Conservation (phyloP, 148 eudicot genomes). For the Heliosperma pusillum region DNA sequence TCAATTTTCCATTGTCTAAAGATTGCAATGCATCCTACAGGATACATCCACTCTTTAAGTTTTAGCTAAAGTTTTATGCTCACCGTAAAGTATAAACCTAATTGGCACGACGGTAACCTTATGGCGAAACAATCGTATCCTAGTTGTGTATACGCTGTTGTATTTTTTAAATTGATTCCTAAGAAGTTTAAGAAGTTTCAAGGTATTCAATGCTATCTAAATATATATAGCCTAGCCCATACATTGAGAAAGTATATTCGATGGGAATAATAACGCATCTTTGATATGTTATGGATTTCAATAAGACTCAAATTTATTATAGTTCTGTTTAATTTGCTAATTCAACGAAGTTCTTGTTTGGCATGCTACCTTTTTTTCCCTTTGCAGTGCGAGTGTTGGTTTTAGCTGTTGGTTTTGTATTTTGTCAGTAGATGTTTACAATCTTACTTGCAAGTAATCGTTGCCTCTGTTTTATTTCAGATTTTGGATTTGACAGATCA, state of each 20-base stretch:
- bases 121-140: background rate
- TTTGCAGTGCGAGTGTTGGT: background rate
- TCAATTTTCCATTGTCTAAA: background rate
- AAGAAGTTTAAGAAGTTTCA: background rate
- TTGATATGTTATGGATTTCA: background rate
- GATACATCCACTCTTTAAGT: background rate
- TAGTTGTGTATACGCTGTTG: background rate
- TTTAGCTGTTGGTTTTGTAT: background rate
- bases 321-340: slow-evolving; percentile 1
- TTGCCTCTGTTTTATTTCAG: slow-evolving; percentile 38
- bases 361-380: background rate
- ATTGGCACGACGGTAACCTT: background rate
- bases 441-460: slow-evolving; percentile 1
- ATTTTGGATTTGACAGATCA: slow-evolving; percentile 87
- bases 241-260: background rate
- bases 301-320: background rate
- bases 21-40: background rate
- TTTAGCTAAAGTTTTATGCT: background rate
- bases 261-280: background rate
- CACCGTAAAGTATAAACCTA: background rate
- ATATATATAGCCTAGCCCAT: background rate
- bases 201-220: background rate
- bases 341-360: background rate
- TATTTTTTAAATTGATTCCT: background rate
- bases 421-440: slow-evolving; percentile 4